Percentiles rank a stretch among this genome's conserved stretches.
Evolutionary conservation across 1,284 basidiomycete genomes (phyloP).

Genomic region (Sporisorium iseilematis-ciliati): DNA sequence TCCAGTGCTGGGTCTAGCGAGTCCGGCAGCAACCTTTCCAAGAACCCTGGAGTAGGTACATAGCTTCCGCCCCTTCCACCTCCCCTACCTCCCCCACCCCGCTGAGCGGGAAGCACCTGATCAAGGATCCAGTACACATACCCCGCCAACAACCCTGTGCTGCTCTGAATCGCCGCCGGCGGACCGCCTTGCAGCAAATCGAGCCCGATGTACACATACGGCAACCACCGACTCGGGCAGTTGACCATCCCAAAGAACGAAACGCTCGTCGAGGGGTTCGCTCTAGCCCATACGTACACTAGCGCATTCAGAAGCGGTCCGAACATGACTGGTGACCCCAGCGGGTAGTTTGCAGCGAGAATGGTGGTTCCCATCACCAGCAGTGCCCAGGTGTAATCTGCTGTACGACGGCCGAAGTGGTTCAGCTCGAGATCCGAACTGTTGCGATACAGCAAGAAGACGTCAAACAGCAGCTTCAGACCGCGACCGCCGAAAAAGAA

Average conservation of each 20-base stretch:
- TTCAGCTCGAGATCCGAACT: conserved; percentile 58
- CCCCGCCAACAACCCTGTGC: conserved; percentile 81
- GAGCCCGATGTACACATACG: conserved; percentile 77
- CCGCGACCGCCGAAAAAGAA: conserved; percentile 78
- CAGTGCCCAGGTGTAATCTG: conserved; percentile 61
- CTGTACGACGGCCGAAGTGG: conserved; percentile 54
- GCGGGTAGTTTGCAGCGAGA: conserved; percentile 76
- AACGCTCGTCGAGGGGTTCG: conserved; percentile 51
- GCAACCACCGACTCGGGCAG: conserved; percentile 78
- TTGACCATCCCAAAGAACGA: conserved; percentile 61
- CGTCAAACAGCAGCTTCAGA: conserved; percentile 60
- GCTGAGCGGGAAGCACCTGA: conserved; percentile 27
- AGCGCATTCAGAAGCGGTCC: conserved; percentile 79
- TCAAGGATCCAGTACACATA: conserved; percentile 74
- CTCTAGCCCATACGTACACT: conserved; percentile 55
- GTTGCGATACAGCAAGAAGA: conserved; percentile 59
- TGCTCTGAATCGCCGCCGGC: conserved; percentile 73
- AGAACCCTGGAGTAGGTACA: conserved; percentile 40
- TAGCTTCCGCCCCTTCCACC: conserved; percentile 37
- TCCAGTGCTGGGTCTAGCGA: conserved; percentile 52
- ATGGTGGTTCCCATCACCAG: conserved; percentile 56
- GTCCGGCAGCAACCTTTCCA: conserved; percentile 48
- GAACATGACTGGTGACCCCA: conserved; percentile 75
- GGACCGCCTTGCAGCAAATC: conserved; percentile 80
- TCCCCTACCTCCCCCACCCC: conserved; percentile 30